Evolutionary conservation across 139 green algal genomes (phyloP).

Genomic region (Picochlorum costavermella): DNA sequence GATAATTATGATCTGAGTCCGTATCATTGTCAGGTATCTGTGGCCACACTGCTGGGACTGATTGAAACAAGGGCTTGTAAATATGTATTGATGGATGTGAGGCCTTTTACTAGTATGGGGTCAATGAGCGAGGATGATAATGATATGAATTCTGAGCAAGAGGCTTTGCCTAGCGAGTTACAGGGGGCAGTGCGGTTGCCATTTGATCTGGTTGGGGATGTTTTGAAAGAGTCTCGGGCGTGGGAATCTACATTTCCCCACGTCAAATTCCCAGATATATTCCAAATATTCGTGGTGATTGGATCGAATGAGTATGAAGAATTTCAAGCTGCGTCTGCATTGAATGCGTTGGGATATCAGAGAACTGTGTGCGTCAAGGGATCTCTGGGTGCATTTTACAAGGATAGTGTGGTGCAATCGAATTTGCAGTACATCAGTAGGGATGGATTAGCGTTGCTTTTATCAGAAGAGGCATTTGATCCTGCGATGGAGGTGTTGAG

Average conservation of each 20-base stretch:
- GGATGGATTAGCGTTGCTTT: slow-evolving; percentile 27
- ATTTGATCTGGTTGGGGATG: slow-evolving; percentile 13
- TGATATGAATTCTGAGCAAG: neutral
- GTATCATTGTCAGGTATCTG: slow-evolving; percentile 25
- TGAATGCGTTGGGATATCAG: slow-evolving; percentile 21
- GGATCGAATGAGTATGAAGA: slow-evolving; percentile 12
- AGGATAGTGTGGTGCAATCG: slow-evolving; percentile 13
- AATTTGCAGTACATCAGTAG: slow-evolving; percentile 32
- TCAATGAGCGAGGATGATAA: too few species aligned
- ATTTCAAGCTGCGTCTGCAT: slow-evolving; percentile 17
- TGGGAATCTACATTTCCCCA: slow-evolving; percentile 23
- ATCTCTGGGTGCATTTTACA: slow-evolving; percentile 9
- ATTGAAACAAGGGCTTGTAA: slow-evolving; percentile 33
- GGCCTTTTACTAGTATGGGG: slow-evolving; percentile 3
- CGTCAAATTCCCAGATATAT: slow-evolving; percentile 10
- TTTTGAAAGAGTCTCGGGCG: slow-evolving; percentile 1
- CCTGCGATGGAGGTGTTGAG: slow-evolving; percentile 55
- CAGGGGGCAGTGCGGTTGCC: slow-evolving; percentile 18
- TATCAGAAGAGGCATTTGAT: neutral
- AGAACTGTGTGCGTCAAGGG: slow-evolving; percentile 27
- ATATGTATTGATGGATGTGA: slow-evolving; percentile 31
- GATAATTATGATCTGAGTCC: slow-evolving; percentile 3
- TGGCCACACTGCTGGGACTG: slow-evolving; percentile 26
- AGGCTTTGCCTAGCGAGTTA: slow-evolving; percentile 27
- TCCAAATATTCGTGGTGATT: slow-evolving; percentile 38